Evolutionary conservation across 129 eudicot species (phyloP), one percentile per base, ranked within the genome.

Genomic region (Oenanthe sinensis): DNA sequence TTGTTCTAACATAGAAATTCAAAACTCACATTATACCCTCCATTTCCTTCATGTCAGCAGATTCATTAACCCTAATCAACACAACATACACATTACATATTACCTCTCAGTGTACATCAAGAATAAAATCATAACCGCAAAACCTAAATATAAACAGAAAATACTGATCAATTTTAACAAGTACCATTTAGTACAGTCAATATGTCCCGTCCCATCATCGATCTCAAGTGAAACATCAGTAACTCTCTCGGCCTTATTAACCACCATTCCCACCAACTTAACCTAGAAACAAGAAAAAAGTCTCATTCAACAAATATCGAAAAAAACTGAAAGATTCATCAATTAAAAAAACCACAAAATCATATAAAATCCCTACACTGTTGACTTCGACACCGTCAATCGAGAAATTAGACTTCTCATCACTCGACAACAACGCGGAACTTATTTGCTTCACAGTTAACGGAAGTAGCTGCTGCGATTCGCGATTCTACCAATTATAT

Each of bases 171-270:
- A 13, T 50, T 40, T 39, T 47, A 63, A 42, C 68, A 50, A 26
- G 39, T 83, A 95, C 97, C 99, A 95, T 92, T 91, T 85, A 36
- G 80, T 88, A 82, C 97, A 91, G 46, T 87, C 90, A 79, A 92
- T 78, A 20, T 91, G 93, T 28, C 99, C 97, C 7, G 97, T 92
- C 55, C 97, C 97, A 86, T 95, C 99, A 82, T 95, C 97, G 47
- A 95, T 81, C 83, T 85, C 81, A 58, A 95, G 90, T 0, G 90
- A 84, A 70, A 89, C 88, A 87, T 95, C 99, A 44, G 97, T 95
- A n/a, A 89, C 89, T 83, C 96, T 87, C 65, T 84, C 97, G 15
- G 90, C 81, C 81, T 89, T 95, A 58, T 90, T 81, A 26, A 22
- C 70, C 24, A 86, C 87, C 96, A 90, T 85, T 67, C 99, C 99